Base-by-base conservation (phyloP, 768 basidiomycete species). In the Collybia sordida region DNA sequence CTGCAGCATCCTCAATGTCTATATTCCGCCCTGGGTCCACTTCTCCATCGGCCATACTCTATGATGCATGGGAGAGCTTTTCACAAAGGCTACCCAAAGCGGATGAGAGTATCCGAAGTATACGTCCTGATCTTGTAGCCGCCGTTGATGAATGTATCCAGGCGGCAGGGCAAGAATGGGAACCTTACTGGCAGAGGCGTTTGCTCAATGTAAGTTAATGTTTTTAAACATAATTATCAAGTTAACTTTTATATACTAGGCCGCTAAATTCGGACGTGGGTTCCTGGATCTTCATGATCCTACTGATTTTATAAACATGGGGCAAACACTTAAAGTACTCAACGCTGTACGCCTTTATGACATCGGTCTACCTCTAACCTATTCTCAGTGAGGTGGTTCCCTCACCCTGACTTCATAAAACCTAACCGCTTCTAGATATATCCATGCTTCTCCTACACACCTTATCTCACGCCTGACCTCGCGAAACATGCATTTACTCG, bases 181-280 rank as follows among this genome's bases (percentile, higher is more conserved):
- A 96, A 47, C 85, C 88, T 3, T 73, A 82, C 59, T 96, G 92
- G 92, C 95, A 97, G 62, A 83, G 88, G 44, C 81, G 81, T 31
- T 77, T 98, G 41, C 75, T 98, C 17, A 90, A 85, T 63, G 94
- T 93, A 53, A 57, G 79, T 63, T 34, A 51, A 50, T 31, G 25
- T 31, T 19, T n/a, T 50, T 46, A 42, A 35, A 42, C 17, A 18
- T 12, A 9, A 47, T 27, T 41, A 42, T 24, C 45, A 7, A 14
- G 17, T 41, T 51, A 31, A 28, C 51, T 35, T 18, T 42, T 17
- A 24, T 28, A 9, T 38, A 24, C 0, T 56, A 96, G 91, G 93
- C 95, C n/a, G 96, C 96, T 6, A 94, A 94, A 64, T 98, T 96
- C 61, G 97, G 96, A 1, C 82, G 93, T 52, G 88, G 92, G 0